Evolutionary conservation across 2,329 filamentous ascomycete genomes (phyloP).

Genomic region (Teratosphaeria nubilosa): DNA sequence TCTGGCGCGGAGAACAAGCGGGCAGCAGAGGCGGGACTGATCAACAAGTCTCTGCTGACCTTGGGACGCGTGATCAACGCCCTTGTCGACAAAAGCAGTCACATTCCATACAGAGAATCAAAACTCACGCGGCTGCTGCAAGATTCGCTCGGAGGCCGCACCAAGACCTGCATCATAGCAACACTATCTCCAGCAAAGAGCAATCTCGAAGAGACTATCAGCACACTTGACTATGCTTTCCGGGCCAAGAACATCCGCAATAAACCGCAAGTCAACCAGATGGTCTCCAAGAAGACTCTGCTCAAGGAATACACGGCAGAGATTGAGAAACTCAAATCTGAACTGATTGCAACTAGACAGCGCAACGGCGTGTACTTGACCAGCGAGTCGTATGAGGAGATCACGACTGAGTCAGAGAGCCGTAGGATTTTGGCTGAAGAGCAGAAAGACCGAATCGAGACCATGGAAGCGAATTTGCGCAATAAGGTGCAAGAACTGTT

Average conservation of each 20-base stretch:
- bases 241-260: slow-evolving; percentile 97
- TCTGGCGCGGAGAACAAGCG: slow-evolving; percentile 98
- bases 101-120: slow-evolving; percentile 90
- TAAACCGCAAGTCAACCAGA: slow-evolving; percentile 88
- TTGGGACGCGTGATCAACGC: slow-evolving; percentile 96
- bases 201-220: slow-evolving; percentile 96
- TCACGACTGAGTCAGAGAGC: slow-evolving; percentile 86
- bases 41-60: slow-evolving; percentile 95
- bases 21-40: slow-evolving; percentile 86
- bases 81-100: slow-evolving; percentile 75
- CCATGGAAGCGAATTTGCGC: slow-evolving; percentile 77
- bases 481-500: slow-evolving; percentile 94
- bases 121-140: slow-evolving; percentile 90
- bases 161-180: slow-evolving; percentile 97
- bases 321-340: slow-evolving; percentile 89
- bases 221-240: slow-evolving; percentile 94
- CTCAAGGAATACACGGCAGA: slow-evolving; percentile 82
- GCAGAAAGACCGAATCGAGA: slow-evolving; percentile 83
- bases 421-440: slow-evolving; percentile 85
- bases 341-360: slow-evolving; percentile 83
- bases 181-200: slow-evolving; percentile 90
- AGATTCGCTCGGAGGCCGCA: slow-evolving; percentile 89
- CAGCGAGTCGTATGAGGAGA: slow-evolving; percentile 78
- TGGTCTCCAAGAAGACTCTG: slow-evolving; percentile 86
- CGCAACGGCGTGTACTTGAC: slow-evolving; percentile 92